Conservation (phyloP, 306 rosid species). For the Cicer chorassanicum region DNA sequence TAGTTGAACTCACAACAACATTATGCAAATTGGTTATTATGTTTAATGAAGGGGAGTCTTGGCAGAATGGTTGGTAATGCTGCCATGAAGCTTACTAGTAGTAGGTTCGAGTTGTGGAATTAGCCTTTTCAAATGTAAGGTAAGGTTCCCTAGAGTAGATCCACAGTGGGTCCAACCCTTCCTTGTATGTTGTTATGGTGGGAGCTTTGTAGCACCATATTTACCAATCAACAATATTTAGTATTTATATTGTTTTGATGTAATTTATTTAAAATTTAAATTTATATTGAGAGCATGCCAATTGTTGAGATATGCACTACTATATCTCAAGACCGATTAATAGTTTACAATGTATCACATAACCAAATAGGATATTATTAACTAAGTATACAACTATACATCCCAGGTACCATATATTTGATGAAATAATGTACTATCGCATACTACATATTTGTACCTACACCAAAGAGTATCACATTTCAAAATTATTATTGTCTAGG, state of each 20-base stretch:
- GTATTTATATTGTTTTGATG: not conserved
- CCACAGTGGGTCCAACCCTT: not conserved
- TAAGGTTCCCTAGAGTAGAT: not conserved
- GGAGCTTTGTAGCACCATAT: not conserved
- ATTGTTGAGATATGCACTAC: too few species aligned
- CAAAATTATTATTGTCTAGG: constrained; percentile 3
- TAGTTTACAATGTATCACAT: not conserved
- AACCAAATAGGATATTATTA: not conserved
- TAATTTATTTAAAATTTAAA: not conserved
- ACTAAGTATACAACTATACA: not conserved
- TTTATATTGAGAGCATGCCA: not conserved
- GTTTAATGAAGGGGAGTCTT: not conserved
- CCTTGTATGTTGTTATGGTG: not conserved
- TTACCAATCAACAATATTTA: not conserved
- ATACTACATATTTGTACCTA: not conserved
- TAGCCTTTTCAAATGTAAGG: not conserved
- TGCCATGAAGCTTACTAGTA: not conserved
- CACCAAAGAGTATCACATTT: not conserved
- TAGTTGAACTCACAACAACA: too few species aligned
- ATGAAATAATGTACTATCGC: not conserved
- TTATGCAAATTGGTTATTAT: not conserved
- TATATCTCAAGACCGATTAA: not conserved
- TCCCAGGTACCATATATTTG: not conserved
- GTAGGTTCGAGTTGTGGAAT: not conserved
- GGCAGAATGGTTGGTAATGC: not conserved